Evolutionary conservation across 345 rosid genomes (phyloP).

Genomic region (Pugionium dolabratum): DNA sequence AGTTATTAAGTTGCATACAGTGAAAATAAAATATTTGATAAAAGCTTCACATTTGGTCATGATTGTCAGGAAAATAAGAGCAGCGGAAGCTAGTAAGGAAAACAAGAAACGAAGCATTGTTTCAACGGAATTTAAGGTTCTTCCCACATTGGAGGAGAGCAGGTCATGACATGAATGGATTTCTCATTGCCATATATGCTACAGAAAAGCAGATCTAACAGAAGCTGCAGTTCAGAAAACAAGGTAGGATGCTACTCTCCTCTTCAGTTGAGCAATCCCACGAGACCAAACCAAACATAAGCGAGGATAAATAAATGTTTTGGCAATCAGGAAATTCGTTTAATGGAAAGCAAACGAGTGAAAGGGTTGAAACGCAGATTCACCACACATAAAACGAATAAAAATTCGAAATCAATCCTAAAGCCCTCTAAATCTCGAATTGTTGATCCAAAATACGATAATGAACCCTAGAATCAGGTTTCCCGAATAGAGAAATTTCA

Average conservation of each 20-base stretch:
- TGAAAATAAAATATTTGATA: too few relatives aligned
- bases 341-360: constrained; percentile 13
- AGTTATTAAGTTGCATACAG: constrained; percentile 3
- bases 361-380: constrained; percentile 56
- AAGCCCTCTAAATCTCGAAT: constrained; percentile 44
- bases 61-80: constrained; percentile 1
- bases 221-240: neutral
- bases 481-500: constrained; percentile 26
- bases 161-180: neutral
- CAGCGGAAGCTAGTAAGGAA: neutral
- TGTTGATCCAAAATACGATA: constrained; percentile 40
- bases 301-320: constrained; percentile 5
- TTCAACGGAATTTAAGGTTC: neutral
- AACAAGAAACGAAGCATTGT: neutral
- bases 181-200: too few relatives aligned
- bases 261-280: too few relatives aligned
- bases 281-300: neutral
- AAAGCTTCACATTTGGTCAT: constrained; percentile 11
- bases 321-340: constrained; percentile 22
- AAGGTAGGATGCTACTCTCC: too few relatives aligned
- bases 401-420: constrained; percentile 41
- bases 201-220: too few relatives aligned
- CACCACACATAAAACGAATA: constrained; percentile 31
- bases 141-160: neutral
- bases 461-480: constrained; percentile 38